Evolutionary conservation across 108 stramenopile species (phyloP).

Genomic region (Skeletonema grethae): DNA sequence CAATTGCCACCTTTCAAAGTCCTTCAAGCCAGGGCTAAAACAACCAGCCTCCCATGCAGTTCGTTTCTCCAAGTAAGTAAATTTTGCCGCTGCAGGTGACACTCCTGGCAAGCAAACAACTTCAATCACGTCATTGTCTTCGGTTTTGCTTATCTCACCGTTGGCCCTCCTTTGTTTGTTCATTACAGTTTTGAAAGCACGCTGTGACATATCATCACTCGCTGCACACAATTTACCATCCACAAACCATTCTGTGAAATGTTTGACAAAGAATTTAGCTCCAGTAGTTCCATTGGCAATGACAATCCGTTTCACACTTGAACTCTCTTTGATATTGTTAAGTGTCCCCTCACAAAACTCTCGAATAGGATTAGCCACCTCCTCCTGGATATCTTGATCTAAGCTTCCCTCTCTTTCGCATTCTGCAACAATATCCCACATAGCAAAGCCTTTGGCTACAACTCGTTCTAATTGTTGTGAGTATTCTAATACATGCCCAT

Average conservation of each 20-base stretch:
- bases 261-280: constrained; percentile 57
- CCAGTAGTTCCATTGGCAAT: constrained; percentile 77
- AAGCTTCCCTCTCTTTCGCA: constrained; percentile 64
- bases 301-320: constrained; percentile 63
- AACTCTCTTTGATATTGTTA: constrained; percentile 23
- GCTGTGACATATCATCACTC: constrained; percentile 49
- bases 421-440: constrained; percentile 80
- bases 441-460: constrained; percentile 66
- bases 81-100: constrained; percentile 76
- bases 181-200: constrained; percentile 41
- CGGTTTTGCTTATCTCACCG: background rate
- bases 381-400: constrained; percentile 65
- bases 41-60: constrained; percentile 71
- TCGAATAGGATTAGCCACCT: constrained; percentile 66
- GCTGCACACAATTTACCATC: constrained; percentile 55
- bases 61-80: constrained; percentile 72
- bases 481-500: constrained; percentile 63
- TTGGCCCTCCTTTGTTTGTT: constrained; percentile 29
- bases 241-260: constrained; percentile 68
- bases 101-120: constrained; percentile 60
- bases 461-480: constrained; percentile 58
- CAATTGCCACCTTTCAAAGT: constrained; percentile 42
- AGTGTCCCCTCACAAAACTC: constrained; percentile 54
- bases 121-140: constrained; percentile 22
- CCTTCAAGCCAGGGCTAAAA: constrained; percentile 68